Evolutionary conservation across 2,329 filamentous ascomycete species (phyloP), one percentile per base, ranked within the genome.

Genomic region (Talaromyces sp.): DNA sequence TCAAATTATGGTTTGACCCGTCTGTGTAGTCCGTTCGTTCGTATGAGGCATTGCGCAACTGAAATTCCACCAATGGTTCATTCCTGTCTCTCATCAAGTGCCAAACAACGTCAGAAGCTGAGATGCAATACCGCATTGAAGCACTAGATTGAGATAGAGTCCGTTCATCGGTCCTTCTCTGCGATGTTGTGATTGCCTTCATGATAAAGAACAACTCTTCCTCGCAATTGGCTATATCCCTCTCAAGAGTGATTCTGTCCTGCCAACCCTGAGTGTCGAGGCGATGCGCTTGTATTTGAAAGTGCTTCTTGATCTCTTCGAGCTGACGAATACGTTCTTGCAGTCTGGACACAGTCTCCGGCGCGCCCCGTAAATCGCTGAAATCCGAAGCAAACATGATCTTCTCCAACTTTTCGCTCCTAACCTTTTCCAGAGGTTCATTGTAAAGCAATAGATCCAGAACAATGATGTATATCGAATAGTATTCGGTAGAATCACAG

Each of bases 191-290:
- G 70, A 99, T 99, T 39, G 94, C 95, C 68, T 99, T 97, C 94
- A 99, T 97, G 79, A 99, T 89, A 77, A 99, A 99, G 80, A 99
- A 99, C 8, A 99, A 77, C 73, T 99, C 95, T 67, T 99, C 94
- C 71, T 97, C 94, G 67, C 91, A 97, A 19, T 85, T 85, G 9
- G 90, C 84, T 53, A 99, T 78, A 69, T 99, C 94, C 53, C 89
- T 87, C 69, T 99, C 94, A 43, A 99, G 81, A n/a, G 87, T 78
- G 60, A 97, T 80, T 35, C 91, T 85, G 69, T 97, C 93, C 69
- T 94, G 86, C 92, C 93, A 97, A 13, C 92, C 92, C 68, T 89
- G 85, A 67, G 87, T 86, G 72, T 97, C 93, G 25, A 99, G 81
- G 60, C 89, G 89, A 66, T 88, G 89, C 35, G 91, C 87, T 70